Evolutionary conservation across 148 eudicot species (phyloP).

Genomic region (Heliamphora exappendiculata): DNA sequence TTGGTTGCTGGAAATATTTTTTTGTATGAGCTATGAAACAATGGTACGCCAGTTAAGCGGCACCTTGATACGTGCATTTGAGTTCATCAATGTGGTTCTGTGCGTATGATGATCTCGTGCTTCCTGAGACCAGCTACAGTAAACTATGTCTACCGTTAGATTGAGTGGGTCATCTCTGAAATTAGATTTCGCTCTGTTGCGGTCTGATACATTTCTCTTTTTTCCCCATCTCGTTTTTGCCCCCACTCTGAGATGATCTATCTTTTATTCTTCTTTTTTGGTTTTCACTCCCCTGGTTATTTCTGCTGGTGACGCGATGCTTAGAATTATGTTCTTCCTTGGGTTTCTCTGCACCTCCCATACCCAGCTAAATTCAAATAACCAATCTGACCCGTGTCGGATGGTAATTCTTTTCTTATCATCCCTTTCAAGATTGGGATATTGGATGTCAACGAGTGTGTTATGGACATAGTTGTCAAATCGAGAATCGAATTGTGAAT

Average conservation of each 20-base stretch:
- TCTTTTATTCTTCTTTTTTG: not conserved
- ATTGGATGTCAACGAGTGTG: not conserved
- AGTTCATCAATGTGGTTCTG: not conserved
- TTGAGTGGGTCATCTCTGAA: not conserved
- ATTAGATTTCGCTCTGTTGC: not conserved
- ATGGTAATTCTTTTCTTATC: constrained; percentile 12
- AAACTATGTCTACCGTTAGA: not conserved
- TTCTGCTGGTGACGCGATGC: constrained; percentile 26
- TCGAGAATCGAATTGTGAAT: too few relatives aligned
- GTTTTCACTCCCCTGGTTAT: not conserved
- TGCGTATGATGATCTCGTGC: not conserved
- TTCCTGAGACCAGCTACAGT: not conserved
- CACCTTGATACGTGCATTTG: not conserved
- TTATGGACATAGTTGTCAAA: too few relatives aligned
- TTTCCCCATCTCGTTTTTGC: not conserved
- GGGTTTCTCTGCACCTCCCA: constrained; percentile 23
- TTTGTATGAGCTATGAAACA: not conserved
- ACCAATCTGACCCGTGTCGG: constrained; percentile 12
- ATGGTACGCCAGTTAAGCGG: not conserved
- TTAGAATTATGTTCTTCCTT: constrained; percentile 2
- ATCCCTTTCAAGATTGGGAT: constrained; percentile 20
- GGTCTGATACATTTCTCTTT: not conserved
- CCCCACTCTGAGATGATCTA: not conserved
- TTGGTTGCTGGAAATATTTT: too few relatives aligned
- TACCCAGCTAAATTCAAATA: constrained; percentile 18